A percentile compares a stretch with the other conserved stretches of the same genome.
Evolutionary conservation across 164 flowering plant genomes (phyloP).

Genomic region (Tetracentron sinense): DNA sequence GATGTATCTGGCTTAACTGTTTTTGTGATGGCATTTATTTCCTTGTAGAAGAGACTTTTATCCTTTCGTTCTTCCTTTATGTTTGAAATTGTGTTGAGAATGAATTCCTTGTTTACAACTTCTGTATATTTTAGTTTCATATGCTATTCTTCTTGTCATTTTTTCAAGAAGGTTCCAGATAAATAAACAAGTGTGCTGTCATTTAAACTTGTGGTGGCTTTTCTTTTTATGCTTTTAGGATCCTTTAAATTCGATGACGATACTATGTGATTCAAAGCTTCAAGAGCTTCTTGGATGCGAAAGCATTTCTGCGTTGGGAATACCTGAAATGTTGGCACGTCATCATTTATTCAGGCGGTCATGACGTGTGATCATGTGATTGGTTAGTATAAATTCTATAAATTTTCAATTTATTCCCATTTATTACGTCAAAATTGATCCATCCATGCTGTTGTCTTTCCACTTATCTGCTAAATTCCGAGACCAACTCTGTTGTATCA

Average conservation of each 20-base stretch:
- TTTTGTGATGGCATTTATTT: too few species aligned
- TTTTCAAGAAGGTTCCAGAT: not conserved
- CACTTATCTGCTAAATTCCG: not conserved
- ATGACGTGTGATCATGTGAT: slow-evolving; percentile 28
- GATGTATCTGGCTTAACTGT: too few species aligned
- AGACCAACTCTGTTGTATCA: not conserved
- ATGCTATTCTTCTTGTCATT: not conserved
- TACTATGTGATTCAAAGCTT: slow-evolving; percentile 61
- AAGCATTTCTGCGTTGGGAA: slow-evolving; percentile 60
- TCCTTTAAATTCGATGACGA: slow-evolving; percentile 44
- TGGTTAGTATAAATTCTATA: slow-evolving; percentile 33
- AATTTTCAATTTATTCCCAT: not conserved
- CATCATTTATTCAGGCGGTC: slow-evolving; percentile 50
- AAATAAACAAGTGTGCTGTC: not conserved
- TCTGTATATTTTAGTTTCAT: too few species aligned
- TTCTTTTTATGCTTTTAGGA: slow-evolving; percentile 33
- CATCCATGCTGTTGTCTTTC: not conserved
- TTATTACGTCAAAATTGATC: not conserved
- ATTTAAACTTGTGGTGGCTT: not conserved
- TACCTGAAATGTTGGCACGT: slow-evolving; percentile 47
- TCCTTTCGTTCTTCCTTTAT: not conserved
- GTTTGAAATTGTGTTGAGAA: not conserved
- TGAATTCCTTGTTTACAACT: too few species aligned
- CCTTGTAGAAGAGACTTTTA: not conserved
- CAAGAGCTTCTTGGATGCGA: slow-evolving; percentile 62